phyloP scores from a whole-genome alignment of 1,284 basidiomycete genomes.

The Singerocomus inundabilis region DNA sequence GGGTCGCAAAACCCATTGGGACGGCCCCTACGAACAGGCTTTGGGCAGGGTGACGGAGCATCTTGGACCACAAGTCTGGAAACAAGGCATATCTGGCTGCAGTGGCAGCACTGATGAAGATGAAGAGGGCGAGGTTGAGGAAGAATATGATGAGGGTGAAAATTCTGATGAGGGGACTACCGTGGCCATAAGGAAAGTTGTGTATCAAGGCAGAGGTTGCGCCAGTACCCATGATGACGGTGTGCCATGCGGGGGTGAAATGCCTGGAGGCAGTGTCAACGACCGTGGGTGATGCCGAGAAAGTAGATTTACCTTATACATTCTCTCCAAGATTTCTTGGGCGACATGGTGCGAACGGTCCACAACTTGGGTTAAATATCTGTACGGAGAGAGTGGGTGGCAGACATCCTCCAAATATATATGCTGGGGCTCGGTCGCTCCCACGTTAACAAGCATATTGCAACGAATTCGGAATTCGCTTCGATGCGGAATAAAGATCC shows the following conservation, averaged over 20 bases:
- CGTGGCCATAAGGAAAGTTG: constrained; percentile 41
- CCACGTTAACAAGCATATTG: background rate
- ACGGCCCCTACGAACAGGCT: constrained; percentile 60
- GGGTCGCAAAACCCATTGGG: constrained; percentile 60
- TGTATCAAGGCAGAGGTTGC: constrained; percentile 40
- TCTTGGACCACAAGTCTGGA: constrained; percentile 44
- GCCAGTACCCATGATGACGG: constrained; percentile 48
- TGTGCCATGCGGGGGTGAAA: constrained; percentile 47
- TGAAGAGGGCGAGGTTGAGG: constrained; percentile 53
- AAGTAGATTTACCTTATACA: constrained; percentile 21
- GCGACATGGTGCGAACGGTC: constrained; percentile 15
- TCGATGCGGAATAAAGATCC: background rate
- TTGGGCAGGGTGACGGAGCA: constrained; percentile 52
- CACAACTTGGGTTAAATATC: background rate
- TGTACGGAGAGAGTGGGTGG: background rate
- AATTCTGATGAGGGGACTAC: constrained; percentile 32
- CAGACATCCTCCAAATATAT: constrained; percentile 2
- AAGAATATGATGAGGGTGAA: constrained; percentile 47
- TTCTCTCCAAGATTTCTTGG: constrained; percentile 29
- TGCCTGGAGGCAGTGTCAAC: constrained; percentile 30
- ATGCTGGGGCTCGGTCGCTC: too few species aligned
- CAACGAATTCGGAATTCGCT: constrained; percentile 22
- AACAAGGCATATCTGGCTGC: constrained; percentile 48
- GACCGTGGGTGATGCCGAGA: background rate
- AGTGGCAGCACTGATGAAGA: constrained; percentile 43